phyloP scores from a whole-genome alignment of 495 filamentous ascomycete species.

The Talaromyces liani region DNA sequence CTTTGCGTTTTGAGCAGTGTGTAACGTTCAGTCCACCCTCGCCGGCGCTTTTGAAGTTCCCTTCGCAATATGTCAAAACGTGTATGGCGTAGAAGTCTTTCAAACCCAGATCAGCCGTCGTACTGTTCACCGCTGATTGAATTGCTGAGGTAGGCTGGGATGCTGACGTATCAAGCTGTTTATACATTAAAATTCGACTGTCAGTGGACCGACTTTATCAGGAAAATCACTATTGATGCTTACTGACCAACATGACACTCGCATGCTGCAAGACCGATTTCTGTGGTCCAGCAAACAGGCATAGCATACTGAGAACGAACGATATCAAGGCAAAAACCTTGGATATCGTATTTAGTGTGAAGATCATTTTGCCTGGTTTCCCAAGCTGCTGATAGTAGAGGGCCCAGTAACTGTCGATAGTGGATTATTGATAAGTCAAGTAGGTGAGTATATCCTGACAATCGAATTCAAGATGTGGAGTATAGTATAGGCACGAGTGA shows the following conservation, averaged over 20 bases:
- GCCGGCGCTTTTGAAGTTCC: constrained; percentile 42
- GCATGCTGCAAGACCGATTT: constrained; percentile 54
- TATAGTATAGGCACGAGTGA: background rate
- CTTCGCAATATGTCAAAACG: constrained; percentile 62
- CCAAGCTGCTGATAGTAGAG: background rate
- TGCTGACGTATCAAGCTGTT: constrained; percentile 56
- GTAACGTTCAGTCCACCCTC: constrained; percentile 45
- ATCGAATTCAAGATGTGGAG: background rate
- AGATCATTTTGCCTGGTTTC: background rate
- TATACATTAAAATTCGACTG: background rate
- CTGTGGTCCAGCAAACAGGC: constrained; percentile 62
- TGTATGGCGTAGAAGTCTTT: constrained; percentile 72
- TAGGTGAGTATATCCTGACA: background rate
- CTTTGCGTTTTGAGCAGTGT: constrained; percentile 52
- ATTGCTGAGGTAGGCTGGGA: constrained; percentile 36
- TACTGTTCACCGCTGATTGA: constrained; percentile 16
- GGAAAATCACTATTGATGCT: background rate
- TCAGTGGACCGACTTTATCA: constrained; percentile 8
- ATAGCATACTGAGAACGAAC: constrained; percentile 61
- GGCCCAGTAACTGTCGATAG: background rate
- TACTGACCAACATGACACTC: constrained; percentile 58
- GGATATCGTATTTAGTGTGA: constrained; percentile 7
- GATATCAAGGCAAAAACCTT: constrained; percentile 40
- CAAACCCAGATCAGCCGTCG: constrained; percentile 22
- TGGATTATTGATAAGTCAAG: too few relatives aligned